phyloP scores from a whole-genome alignment of 1,284 basidiomycete genomes.

The Apiotrichum veenhuisii region DNA sequence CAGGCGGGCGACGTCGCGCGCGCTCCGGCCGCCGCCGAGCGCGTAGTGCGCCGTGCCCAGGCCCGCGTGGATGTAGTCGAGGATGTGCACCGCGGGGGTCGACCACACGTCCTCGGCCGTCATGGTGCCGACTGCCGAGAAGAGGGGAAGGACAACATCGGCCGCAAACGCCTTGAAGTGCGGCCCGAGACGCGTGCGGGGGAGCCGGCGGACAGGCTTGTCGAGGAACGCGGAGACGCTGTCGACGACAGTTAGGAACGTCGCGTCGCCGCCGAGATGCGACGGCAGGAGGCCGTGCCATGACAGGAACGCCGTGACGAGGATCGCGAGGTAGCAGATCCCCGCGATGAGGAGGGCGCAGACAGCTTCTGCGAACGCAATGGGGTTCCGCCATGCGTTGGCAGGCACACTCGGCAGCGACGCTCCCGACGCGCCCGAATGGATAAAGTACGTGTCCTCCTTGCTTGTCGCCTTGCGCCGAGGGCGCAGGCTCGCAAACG shows the following conservation, averaged over 20 bases:
- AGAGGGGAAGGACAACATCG: constrained; percentile 60
- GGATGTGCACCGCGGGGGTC: constrained; percentile 26
- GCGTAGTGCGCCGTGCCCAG: constrained; percentile 42
- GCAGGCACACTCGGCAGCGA: constrained; percentile 51
- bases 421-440: constrained; percentile 62
- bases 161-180: constrained; percentile 58
- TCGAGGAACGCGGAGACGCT: constrained; percentile 14
- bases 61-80: constrained; percentile 43
- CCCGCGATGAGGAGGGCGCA: constrained; percentile 51
- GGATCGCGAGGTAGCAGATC: constrained; percentile 58
- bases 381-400: constrained; percentile 25
- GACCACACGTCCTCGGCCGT: constrained; percentile 31
- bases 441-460: constrained; percentile 56
- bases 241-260: constrained; percentile 32
- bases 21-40: constrained; percentile 20
- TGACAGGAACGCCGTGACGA: constrained; percentile 56
- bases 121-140: constrained; percentile 67
- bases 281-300: constrained; percentile 41
- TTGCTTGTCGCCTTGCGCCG: constrained; percentile 24
- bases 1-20: constrained; percentile 29
- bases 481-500: constrained; percentile 57
- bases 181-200: constrained; percentile 24
- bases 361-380: constrained; percentile 41
- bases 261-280: constrained; percentile 19
- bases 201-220: constrained; percentile 7